These are phyloP conservation scores for Aspergillus saccharolyticus DNA, from an alignment of 495 filamentous ascomycete species.

Conservation along the genomic window DNA sequence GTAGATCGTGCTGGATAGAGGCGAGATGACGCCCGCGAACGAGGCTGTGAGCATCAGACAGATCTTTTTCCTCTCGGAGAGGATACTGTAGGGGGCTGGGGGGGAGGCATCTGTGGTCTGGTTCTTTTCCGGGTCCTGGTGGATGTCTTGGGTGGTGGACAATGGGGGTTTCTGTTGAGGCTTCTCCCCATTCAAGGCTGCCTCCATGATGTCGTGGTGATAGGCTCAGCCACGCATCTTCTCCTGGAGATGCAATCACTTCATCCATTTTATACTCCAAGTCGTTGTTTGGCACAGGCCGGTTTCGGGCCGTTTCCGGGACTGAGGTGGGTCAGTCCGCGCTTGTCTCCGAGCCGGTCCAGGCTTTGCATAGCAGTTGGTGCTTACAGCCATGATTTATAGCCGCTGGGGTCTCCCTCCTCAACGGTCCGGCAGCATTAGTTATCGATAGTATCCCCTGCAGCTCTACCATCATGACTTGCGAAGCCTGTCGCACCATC, in stretches of 20 bases:
- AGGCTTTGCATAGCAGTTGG: not conserved
- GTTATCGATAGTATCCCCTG: no score
- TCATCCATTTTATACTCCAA: not conserved
- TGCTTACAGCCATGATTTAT: not conserved
- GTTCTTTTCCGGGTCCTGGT: not conserved
- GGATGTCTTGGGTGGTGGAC: not conserved
- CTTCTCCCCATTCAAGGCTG: not conserved
- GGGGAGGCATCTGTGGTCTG: not conserved
- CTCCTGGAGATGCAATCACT: no score
- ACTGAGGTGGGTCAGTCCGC: not conserved
- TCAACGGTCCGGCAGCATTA: no score
- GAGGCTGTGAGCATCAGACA: conserved; percentile 14
- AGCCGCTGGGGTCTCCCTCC: not conserved
- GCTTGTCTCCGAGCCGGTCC: not conserved
- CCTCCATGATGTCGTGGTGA: not conserved
- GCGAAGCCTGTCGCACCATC: conserved; percentile 67
- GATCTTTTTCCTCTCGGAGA: conserved; percentile 15
- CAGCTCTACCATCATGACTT: conserved; percentile 25
- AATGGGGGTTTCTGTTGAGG: not conserved
- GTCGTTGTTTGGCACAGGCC: not conserved
- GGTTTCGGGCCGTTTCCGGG: conserved; percentile 15
- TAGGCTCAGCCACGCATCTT: not conserved
- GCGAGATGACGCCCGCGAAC: conserved; percentile 31
- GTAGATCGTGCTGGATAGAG: conserved; percentile 43
- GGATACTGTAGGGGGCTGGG: conserved; percentile 22